Base-by-base conservation (phyloP, 768 basidiomycete genomes). In the Lyophyllum shimeji region DNA sequence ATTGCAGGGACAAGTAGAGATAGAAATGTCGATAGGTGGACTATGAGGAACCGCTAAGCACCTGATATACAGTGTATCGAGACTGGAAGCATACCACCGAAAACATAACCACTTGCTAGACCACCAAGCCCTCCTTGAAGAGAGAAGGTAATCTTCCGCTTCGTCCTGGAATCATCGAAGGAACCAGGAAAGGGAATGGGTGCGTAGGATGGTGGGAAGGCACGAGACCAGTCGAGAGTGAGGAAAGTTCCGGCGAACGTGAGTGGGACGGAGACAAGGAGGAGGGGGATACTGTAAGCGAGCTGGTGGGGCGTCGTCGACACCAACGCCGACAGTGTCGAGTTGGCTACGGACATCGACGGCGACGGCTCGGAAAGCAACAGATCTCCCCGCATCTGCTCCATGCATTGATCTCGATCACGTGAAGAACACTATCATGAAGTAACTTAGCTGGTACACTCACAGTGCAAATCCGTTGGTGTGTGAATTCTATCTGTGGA, bases 201-300 rank as follows among this genome's bases (percentile, higher is more conserved):
- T 46, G 68, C 71, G 60, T 71, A 70, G 7, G 70, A 68, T 33
- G 82, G 76, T 0, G 80, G 71, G 62, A 90, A 87, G 7, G 82
- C 77, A 37, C 84, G 79, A 20, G 86, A 82, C 39, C 88, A 83
- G 64, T 89, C 86, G 47, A 90, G 78, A 17, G 81, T 87, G 20
- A 89, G 72, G 67, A 90, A 89, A 2, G 85, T 77, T n/a, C 87
- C 86, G n/a, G 84, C 74, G 63, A 87, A 85, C 7, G 80, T 81
- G 34, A 86, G 72, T 21, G 82, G 57, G 39, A 85, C 49, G 9
- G 86, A 87, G 5, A 83, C 56, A 3, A 83, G 65, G 29, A 89
- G 72, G n/a, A 90, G 72, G 49, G 86, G 86, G 24, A 88, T 63
- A 29, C 80, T 63, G 64, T 87, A 88, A 39, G 78, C 78, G 27